Conservation (phyloP, 2,329 filamentous ascomycete genomes). For the Stemphylium beticola region DNA sequence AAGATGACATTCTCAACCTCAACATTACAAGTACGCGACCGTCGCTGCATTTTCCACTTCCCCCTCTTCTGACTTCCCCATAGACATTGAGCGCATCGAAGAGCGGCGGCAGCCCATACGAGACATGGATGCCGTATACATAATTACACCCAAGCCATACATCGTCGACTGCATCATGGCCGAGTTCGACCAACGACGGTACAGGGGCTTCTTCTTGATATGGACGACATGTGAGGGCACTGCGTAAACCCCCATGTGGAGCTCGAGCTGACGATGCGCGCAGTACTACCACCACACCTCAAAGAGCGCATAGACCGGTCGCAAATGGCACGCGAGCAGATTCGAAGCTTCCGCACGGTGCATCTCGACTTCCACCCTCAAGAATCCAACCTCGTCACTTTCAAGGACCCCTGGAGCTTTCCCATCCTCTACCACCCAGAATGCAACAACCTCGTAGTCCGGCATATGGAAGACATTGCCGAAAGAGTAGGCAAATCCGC, state of each 20-base stretch:
- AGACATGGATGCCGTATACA: slow-evolving; percentile 93
- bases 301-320: slow-evolving; percentile 77
- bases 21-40: slow-evolving; percentile 84
- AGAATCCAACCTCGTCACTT: slow-evolving; percentile 89
- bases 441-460: slow-evolving; percentile 82
- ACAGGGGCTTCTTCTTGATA: slow-evolving; percentile 78
- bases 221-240: slow-evolving; percentile 71
- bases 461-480: slow-evolving; percentile 83
- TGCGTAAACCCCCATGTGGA: not conserved
- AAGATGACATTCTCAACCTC: slow-evolving; percentile 96
- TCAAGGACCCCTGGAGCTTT: slow-evolving; percentile 95
- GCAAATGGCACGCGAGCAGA: slow-evolving; percentile 71
- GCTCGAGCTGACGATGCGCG: slow-evolving; percentile 4
- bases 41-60: not conserved
- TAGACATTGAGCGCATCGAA: slow-evolving; percentile 95
- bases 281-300: slow-evolving; percentile 71
- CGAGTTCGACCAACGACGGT: slow-evolving; percentile 85
- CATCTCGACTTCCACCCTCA: slow-evolving; percentile 89
- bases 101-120: slow-evolving; percentile 80
- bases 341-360: slow-evolving; percentile 80
- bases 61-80: slow-evolving; percentile 34
- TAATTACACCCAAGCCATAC: slow-evolving; percentile 83
- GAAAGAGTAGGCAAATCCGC: slow-evolving; percentile 71
- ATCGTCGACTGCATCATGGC: slow-evolving; percentile 93
- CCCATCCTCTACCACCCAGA: slow-evolving; percentile 87